Evolutionary conservation across 2,329 filamentous ascomycete genomes (phyloP), one percentile per base, ranked within the genome.

Genomic region (Bipolaris victoriae): DNA sequence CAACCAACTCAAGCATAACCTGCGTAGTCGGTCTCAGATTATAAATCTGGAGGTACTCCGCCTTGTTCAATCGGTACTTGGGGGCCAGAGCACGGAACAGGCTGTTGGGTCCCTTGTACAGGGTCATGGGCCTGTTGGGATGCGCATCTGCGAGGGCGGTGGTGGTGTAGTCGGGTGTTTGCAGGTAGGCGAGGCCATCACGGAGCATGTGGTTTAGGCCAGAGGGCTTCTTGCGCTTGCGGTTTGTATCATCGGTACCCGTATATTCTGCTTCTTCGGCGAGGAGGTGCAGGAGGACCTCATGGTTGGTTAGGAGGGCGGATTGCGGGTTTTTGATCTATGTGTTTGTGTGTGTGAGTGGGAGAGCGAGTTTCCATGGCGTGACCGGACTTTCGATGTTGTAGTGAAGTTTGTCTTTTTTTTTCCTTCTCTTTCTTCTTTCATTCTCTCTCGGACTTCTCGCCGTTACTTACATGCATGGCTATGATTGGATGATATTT

Each of bases 251-350:
- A 54, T 77, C 74, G 26, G 61, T 66, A 48, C 68, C 68, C 7
- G 57, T 60, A 59, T 77, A 76, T 54, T 75, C 72, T 55, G 69
- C 71, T 33, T 70, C 66, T 66, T 74, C 70, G 47, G 65, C 50
- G 36, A 60, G 69, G 24, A 76, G 68, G 65, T 76, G 73, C 18
- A 72, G 66, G 67, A 87, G 88, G 62, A 92, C 88, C 80, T 92
- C 90, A 63, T 85, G 88, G 75, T 92, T 92, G 72, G 86, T 86
- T 69, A 92, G 80, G 40, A 88, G 82, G 5, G 88, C 88, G 29
- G 86, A 86, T 72, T 91, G 88, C 3, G 88, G 81, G 69, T 90
- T 88, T 66, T 91, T 78, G 69, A 92, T 85, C 83, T 90, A 58
- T n/a, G 52, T 26, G 46, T 10, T 15, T 15, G 3, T 44, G 40